Conservation (phyloP, 139 green algal genomes). For the Tetradesmus lagerheimii region DNA sequence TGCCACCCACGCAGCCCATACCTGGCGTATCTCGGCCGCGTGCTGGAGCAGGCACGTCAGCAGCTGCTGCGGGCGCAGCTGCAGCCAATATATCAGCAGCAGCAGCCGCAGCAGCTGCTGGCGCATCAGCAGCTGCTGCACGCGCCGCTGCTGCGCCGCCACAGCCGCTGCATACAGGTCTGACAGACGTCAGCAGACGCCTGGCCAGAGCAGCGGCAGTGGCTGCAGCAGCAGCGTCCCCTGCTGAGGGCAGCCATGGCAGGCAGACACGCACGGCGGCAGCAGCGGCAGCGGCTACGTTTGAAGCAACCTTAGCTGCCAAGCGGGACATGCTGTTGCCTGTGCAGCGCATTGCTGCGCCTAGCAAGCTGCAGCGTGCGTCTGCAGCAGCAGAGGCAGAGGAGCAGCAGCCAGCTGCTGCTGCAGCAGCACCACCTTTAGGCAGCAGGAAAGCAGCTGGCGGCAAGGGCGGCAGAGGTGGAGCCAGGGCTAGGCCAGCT, state of each 20-base stretch:
- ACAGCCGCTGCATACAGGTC: neutral
- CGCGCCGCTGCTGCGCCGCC: neutral
- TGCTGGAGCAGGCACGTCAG: neutral
- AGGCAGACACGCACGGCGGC: constrained; percentile 36
- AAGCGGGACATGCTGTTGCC: constrained; percentile 2
- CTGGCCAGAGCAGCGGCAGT: constrained; percentile 25
- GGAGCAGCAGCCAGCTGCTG: neutral
- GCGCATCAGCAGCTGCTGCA: constrained; percentile 12
- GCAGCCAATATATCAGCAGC: neutral
- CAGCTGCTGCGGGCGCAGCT: neutral
- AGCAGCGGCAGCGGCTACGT: constrained; percentile 38
- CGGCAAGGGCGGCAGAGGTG: neutral
- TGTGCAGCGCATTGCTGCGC: neutral
- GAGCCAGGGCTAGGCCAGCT: too few relatives aligned
- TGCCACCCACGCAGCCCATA: constrained; percentile 3
- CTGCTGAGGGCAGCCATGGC: neutral
- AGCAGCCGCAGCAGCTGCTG: constrained; percentile 6
- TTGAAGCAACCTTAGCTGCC: constrained; percentile 33
- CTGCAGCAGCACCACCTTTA: neutral
- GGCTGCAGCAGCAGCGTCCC: constrained; percentile 33
- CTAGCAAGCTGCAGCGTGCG: neutral
- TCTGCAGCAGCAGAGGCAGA: neutral
- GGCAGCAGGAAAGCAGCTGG: neutral
- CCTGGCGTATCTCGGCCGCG: neutral
- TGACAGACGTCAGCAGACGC: neutral